Base-by-base conservation (phyloP, 2,329 filamentous ascomycete genomes). In the Capronia epimyces region DNA sequence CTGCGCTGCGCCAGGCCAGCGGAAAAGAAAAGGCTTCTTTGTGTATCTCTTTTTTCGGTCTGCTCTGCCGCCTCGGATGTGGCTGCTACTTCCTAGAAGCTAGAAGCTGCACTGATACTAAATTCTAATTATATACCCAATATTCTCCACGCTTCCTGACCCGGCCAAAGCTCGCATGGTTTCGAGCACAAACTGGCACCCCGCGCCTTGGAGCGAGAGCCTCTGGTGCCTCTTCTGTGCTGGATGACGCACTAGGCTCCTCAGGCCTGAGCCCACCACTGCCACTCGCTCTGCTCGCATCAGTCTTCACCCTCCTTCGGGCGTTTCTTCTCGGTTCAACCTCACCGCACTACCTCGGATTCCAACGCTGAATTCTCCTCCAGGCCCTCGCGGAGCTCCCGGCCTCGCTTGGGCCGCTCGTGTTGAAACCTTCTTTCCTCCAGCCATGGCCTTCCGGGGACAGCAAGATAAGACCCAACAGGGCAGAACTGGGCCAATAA, bases 381-480 rank as follows among this genome's bases (percentile, higher is more conserved):
- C 20, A 16, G 34, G 21, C 15, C 5, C 29, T 25, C 22, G 47
- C 43, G 36, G 39, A n/a, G 27, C 37, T 16, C 22, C 41, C 7
- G 7, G 29, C 29, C 48, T 51, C 43, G 43, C 43, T 47, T 43
- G 46, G 27, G 18, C 5, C 21, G n/a, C 34, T 51, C 49, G 49
- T 47, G 36, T 43, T 44, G 43, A 29, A 43, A 25, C 36, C 36
- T 21, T 42, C 29, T 37, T 16, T 13, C 39, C 22, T 25, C 13
- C 16, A 32, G 2, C 25, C 5, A 12, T 31, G 13, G 15, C 3
- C 15, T 21, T 27, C 42, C 24, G 10, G 15, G 40, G 13, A 13
- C 32, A 32, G 25, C 6, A 27, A 42, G 39, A 42, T 42, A 42
- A 42, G 39, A 20, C 39, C 13, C n/a, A 21, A 42, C 13, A 25